A percentile compares a stretch with the other conserved stretches of the same genome.
These are phyloP conservation scores for Scheffersomyces insectosa DNA, from an alignment of 1,139 yeast genomes.

Conservation along the genomic window DNA sequence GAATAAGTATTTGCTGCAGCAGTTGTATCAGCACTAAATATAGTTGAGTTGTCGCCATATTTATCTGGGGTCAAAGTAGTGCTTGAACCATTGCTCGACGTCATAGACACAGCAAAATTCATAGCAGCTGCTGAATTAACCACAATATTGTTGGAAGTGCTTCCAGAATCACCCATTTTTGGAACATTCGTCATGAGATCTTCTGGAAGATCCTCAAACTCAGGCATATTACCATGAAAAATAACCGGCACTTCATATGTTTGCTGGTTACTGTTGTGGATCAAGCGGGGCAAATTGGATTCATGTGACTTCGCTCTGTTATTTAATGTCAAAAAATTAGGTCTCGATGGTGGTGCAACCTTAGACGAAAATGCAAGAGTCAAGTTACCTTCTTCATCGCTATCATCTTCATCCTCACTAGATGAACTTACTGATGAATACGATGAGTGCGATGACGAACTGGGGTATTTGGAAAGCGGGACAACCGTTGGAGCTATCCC, in stretches of 20 bases:
- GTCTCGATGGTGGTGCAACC: constrained; percentile 35
- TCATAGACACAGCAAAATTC: constrained; percentile 11
- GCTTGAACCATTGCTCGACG: constrained; percentile 20
- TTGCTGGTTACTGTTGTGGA: constrained; percentile 10
- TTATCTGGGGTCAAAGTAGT: constrained; percentile 21
- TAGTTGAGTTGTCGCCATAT: neutral
- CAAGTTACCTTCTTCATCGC: constrained; percentile 49
- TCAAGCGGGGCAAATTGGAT: constrained; percentile 36
- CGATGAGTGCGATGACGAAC: constrained; percentile 12
- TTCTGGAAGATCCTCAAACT: constrained; percentile 46
- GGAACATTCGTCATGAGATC: constrained; percentile 29
- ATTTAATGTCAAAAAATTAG: constrained; percentile 35
- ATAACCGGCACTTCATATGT: constrained; percentile 27
- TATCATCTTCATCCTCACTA: constrained; percentile 18
- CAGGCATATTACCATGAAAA: constrained; percentile 33
- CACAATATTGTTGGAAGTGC: neutral
- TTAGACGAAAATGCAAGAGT: constrained; percentile 54
- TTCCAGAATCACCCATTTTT: constrained; percentile 20
- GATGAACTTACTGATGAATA: constrained; percentile 14
- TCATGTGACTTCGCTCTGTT: constrained; percentile 48
- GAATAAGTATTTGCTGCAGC: constrained; percentile 6
- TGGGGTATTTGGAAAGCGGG: constrained; percentile 3
- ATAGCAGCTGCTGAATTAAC: constrained; percentile 2
- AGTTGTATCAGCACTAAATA: neutral
- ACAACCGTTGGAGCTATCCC: constrained; percentile 16